These are phyloP conservation scores for Podila epigama DNA, from an alignment of 192 early-diverging fungal species.

Conservation along the genomic window DNA sequence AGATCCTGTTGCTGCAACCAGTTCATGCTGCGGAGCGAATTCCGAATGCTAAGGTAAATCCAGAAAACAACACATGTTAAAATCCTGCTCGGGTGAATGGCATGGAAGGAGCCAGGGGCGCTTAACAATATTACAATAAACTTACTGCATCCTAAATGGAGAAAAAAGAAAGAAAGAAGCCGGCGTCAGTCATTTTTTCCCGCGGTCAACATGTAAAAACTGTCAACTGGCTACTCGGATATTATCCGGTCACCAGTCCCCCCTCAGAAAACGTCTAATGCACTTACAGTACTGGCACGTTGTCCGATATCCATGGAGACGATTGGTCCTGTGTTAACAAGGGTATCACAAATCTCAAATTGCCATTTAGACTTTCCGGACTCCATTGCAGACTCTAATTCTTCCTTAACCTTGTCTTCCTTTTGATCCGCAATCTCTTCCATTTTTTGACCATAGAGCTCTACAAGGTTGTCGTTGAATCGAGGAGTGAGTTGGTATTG, in stretches of 20 bases:
- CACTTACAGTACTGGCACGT: conserved; percentile 49
- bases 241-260: background rate
- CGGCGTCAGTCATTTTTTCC: too few species aligned
- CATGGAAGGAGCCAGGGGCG: background rate
- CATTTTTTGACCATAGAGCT: conserved; percentile 45
- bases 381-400: conserved; percentile 23
- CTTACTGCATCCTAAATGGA: background rate
- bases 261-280: background rate
- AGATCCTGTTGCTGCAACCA: conserved; percentile 63
- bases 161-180: too few species aligned
- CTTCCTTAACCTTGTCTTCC: conserved; percentile 41
- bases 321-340: conserved; percentile 83
- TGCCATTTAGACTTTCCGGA: conserved; percentile 54
- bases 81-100: too few species aligned
- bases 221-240: too few species aligned
- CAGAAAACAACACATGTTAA: background rate
- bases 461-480: too few species aligned
- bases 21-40: conserved; percentile 50
- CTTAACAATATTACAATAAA: background rate
- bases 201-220: too few species aligned
- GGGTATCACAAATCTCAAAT: conserved; percentile 78
- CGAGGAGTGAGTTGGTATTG: too few species aligned
- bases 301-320: conserved; percentile 77
- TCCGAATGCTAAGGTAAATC: conserved; percentile 24
- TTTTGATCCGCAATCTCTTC: conserved; percentile 16